phyloP scores from a whole-genome alignment of 345 rosid species.

The Atalantia buxifolia region DNA sequence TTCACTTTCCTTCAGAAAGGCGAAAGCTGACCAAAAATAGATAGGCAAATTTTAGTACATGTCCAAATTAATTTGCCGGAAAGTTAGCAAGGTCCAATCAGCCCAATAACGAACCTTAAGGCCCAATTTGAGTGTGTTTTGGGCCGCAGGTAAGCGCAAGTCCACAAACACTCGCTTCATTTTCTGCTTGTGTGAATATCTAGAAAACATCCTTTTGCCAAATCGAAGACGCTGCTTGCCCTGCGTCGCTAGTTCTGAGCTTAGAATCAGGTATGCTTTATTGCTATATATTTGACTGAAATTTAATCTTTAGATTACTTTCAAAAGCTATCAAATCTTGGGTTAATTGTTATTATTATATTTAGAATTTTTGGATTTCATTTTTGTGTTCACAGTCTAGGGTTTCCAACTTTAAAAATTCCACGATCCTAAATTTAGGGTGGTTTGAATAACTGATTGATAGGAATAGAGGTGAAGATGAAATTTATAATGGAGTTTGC shows the following conservation, averaged over 20 bases:
- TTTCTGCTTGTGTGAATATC: neutral
- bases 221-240: neutral
- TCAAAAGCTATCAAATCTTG: neutral
- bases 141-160: neutral
- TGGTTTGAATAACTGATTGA: neutral
- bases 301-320: neutral
- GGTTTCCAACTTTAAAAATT: slow-evolving; percentile 2
- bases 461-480: slow-evolving; percentile 37
- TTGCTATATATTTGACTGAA: neutral
- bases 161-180: neutral
- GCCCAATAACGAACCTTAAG: neutral
- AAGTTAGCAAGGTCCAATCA: neutral
- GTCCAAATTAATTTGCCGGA: too few relatives aligned
- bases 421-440: neutral
- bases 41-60: neutral
- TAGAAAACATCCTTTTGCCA: neutral
- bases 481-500: slow-evolving; percentile 95
- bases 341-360: neutral
- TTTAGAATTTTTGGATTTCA: neutral
- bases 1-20: neutral
- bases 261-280: neutral
- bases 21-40: neutral
- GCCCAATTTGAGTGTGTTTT: neutral
- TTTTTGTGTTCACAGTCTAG: neutral
- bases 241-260: neutral